A percentile compares a stretch with the other conserved stretches of the same genome.
phyloP scores from a whole-genome alignment of 1,139 yeast genomes.

The Saccharomyces hybrid region DNA sequence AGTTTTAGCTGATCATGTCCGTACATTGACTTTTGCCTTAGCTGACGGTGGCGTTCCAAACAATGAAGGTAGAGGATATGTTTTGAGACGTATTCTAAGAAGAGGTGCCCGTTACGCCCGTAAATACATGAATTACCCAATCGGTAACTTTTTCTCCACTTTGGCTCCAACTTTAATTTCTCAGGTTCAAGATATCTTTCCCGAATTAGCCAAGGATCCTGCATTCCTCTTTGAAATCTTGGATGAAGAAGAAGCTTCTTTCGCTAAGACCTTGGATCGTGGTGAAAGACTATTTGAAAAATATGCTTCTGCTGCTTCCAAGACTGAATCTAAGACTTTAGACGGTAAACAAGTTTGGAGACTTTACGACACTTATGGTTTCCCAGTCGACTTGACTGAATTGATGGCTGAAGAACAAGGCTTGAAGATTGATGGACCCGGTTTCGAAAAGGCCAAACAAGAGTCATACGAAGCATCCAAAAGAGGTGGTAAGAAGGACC shows the following conservation, averaged over 20 bases:
- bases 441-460: conserved; percentile 80
- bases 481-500: conserved; percentile 68
- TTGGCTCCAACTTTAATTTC: conserved; percentile 89
- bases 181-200: conserved; percentile 82
- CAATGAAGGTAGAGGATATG: conserved; percentile 98
- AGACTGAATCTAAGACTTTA: conserved; percentile 65
- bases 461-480: conserved; percentile 93
- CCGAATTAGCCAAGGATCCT: conserved; percentile 70
- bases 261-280: conserved; percentile 90
- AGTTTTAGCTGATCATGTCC: conserved; percentile 95
- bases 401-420: conserved; percentile 98
- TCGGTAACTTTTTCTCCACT: conserved; percentile 86
- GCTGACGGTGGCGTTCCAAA: conserved; percentile 99
- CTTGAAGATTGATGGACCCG: conserved; percentile 83
- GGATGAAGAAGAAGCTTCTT: conserved; percentile 92
- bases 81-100: conserved; percentile 89
- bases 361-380: conserved; percentile 96
- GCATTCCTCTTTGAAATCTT: conserved; percentile 79
- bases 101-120: conserved; percentile 97
- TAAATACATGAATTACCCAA: conserved; percentile 91
- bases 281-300: conserved; percentile 96
- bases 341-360: conserved; percentile 98
- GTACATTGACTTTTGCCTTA: conserved; percentile 91
- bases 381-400: conserved; percentile 96
- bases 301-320: conserved; percentile 76